Evolutionary conservation across 108 stramenopile genomes (phyloP), one percentile per base, ranked within the genome.

Genomic region (Skeletonema marinoi): DNA sequence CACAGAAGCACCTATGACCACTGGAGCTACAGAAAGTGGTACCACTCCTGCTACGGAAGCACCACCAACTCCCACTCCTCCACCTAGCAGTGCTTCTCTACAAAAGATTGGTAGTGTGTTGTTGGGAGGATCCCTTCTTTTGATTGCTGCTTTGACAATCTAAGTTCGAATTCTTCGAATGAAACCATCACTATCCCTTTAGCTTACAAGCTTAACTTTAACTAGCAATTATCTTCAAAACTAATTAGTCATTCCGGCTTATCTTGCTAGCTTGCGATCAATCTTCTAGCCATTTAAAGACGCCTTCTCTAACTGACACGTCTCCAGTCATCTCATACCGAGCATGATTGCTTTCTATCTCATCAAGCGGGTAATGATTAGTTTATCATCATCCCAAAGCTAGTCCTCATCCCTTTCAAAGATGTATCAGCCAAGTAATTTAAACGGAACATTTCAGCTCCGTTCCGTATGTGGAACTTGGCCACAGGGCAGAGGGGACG

Each of bases 331-430:
- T 73, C 41, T 82, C 85, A 68, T 86, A 73, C 33, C 44, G 67
- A 36, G 65, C 66, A 35, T 68, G 80, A 50, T 91, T 88, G 31
- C 79, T 78, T 76, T 88, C 88, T 33, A 88, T 77, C 16, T 63
- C 46, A 19, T 91, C 80, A 66, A 91, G 60, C 65, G 86, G 78
- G 67, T 97, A 97, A 11, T 73, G 77, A 74, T 97, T 97, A 97
- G 56, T 95, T 97, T 14, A 94, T 83, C 96, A 97, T 97, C 33
- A 97, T 73, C 6, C 94, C 93, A 76, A 65, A 89, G 68, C 90
- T 91, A 13, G 86, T 86, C 19, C 78, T 66, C 66, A 90, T 44
- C 14, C 96, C 96, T 62, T 84, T 88, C 1, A 81, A 17, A 11
- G 89, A 84, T 7, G 75, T 31, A 73, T 96, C 93, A 2, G 92